phyloP scores from a whole-genome alignment of 192 early-diverging fungal species.

The Mortierella claussenii region DNA sequence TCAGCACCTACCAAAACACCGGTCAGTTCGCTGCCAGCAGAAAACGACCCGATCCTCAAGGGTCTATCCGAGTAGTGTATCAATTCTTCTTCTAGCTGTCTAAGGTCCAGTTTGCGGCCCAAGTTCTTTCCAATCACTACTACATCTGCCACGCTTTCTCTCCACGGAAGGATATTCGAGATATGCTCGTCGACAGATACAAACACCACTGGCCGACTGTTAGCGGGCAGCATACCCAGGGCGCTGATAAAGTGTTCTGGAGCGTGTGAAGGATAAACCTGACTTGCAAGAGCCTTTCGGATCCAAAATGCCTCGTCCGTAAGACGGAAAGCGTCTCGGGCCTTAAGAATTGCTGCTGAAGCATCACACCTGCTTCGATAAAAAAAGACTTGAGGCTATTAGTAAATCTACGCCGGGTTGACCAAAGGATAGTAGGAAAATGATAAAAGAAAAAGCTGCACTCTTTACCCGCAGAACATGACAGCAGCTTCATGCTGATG shows the following conservation, averaged over 20 bases:
- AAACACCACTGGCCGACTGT: slow-evolving; percentile 36
- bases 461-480: slow-evolving; percentile 19
- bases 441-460: not conserved
- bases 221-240: not conserved
- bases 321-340: not conserved
- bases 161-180: slow-evolving; percentile 52
- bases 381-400: no score
- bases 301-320: slow-evolving; percentile 8
- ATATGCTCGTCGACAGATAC: slow-evolving; percentile 51
- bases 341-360: not conserved
- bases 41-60: slow-evolving; percentile 41
- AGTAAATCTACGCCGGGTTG: no score
- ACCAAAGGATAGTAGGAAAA: no score
- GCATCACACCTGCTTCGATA: not conserved
- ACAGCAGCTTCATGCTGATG: slow-evolving; percentile 18
- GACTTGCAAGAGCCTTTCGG: not conserved
- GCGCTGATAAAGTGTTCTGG: not conserved
- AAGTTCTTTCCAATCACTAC: slow-evolving; percentile 21
- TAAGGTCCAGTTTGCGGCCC: slow-evolving; percentile 11
- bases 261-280: not conserved
- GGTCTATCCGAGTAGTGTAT: slow-evolving; percentile 1
- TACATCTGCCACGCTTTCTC: slow-evolving; percentile 38
- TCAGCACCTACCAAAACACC: slow-evolving; percentile 30
- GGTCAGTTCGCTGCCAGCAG: slow-evolving; percentile 50
- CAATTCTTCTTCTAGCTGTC: slow-evolving; percentile 22